phyloP scores from a whole-genome alignment of 2,329 filamentous ascomycete genomes.

The Sclerotinia subarctica region DNA sequence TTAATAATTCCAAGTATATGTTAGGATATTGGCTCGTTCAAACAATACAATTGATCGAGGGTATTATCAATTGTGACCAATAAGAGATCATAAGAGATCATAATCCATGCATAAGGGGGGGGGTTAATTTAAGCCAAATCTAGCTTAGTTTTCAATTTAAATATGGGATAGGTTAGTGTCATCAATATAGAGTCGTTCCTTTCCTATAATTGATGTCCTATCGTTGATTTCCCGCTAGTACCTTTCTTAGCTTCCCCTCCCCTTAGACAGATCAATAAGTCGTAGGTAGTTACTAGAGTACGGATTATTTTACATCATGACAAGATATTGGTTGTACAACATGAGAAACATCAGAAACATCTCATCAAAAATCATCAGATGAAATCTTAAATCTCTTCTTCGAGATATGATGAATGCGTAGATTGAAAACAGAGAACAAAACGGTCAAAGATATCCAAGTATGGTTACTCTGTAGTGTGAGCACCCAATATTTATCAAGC shows the following conservation, averaged over 20 bases:
- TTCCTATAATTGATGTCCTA: neutral
- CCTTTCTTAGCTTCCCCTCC: neutral
- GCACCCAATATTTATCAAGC: neutral
- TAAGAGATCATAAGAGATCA: neutral
- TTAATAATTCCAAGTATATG: too few relatives aligned
- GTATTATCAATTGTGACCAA: neutral
- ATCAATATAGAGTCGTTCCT: neutral
- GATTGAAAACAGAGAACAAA: neutral
- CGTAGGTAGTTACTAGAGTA: too few relatives aligned
- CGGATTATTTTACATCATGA: too few relatives aligned
- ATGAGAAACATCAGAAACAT: neutral
- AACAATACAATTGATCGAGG: neutral
- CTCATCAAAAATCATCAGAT: neutral
- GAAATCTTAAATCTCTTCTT: neutral
- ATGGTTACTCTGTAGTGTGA: too few relatives aligned
- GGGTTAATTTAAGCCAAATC: neutral
- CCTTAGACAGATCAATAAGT: too few relatives aligned
- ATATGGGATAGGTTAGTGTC: too few relatives aligned
- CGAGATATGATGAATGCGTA: neutral
- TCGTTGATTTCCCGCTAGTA: conserved; percentile 12
- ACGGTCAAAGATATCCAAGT: neutral
- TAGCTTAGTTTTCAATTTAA: neutral
- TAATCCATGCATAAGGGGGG: neutral
- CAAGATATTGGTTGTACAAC: too few relatives aligned
- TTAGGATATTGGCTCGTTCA: too few relatives aligned